Evolutionary conservation across 108 stramenopile genomes (phyloP).

Genomic region (Schizochytrium sp.): DNA sequence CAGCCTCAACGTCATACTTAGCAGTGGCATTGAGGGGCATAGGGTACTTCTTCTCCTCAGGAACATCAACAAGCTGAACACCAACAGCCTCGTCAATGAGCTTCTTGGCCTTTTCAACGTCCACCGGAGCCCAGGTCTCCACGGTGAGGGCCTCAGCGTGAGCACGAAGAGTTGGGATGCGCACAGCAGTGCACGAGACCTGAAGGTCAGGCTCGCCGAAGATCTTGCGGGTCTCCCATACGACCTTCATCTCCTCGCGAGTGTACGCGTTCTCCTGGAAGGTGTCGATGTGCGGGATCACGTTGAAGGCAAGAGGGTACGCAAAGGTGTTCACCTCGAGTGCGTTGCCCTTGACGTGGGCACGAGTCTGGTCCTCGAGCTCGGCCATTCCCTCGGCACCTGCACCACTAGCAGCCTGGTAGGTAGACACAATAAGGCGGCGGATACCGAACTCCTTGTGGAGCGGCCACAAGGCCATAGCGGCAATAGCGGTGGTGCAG

Average conservation of each 20-base stretch:
- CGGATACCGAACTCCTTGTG: constrained; percentile 89
- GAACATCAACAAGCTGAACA: constrained; percentile 85
- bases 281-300: constrained; percentile 98
- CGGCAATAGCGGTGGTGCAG: constrained; percentile 98
- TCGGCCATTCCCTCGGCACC: constrained; percentile 95
- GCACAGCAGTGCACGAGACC: constrained; percentile 91
- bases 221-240: constrained; percentile 97
- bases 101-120: constrained; percentile 82
- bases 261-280: constrained; percentile 98
- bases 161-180: constrained; percentile 96
- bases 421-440: constrained; percentile 92
- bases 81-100: constrained; percentile 83
- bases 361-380: constrained; percentile 73
- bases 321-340: constrained; percentile 84
- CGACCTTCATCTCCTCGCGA: constrained; percentile 99
- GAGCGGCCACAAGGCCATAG: constrained; percentile 96
- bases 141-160: constrained; percentile 95
- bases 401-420: constrained; percentile 90
- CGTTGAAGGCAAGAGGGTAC: constrained; percentile 96
- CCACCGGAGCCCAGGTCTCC: constrained; percentile 88
- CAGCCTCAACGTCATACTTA: constrained; percentile 93
- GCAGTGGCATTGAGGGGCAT: constrained; percentile 97
- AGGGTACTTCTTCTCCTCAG: constrained; percentile 83
- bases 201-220: constrained; percentile 80
- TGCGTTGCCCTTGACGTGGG: constrained; percentile 21